Base-by-base conservation (phyloP, 1,284 basidiomycete genomes). In the Sporisorium graminicola region DNA sequence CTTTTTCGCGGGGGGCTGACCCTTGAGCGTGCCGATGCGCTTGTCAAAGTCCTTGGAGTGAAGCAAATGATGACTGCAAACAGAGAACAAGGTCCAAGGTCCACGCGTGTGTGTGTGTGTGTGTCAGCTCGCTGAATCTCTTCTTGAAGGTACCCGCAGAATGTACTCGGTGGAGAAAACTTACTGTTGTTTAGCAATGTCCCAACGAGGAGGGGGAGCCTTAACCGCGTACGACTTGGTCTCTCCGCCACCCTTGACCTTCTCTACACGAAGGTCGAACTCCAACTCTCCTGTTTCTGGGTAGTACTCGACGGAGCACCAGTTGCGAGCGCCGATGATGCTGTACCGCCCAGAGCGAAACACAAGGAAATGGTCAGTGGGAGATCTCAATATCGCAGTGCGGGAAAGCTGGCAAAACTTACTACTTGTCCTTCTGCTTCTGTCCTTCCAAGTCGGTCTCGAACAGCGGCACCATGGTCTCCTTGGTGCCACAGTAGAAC, bases 251-350 rank as follows among this genome's bases (percentile, higher is more conserved):
- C 84, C 84, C 18, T 80, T 61, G 12, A 60, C 66, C 44, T 76
- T 80, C 37, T 99, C 96, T 5, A 98, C 91, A 2, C 93, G 90
- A 75, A 98, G 90, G 78, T 95, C 92, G 75, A 95, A 98, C n/a
- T 90, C 86, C 58, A 98, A 84, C 18, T 93, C 92, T 0, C 91
- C 91, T 1, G 89, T 89, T 1, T 78, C 57, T 5, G 86, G 81
- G 46, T 92, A 89, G 87, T 90, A 92, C 33, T 89, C 87, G 6
- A 93, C 90, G n/a, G 89, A 89, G 78, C 94, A 92, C 90, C 94
- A 99, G 86, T 99, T 99, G 46, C 96, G 89, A 54, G 91, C 89
- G 1, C 93, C 92, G 90, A 94, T 94, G 63, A 95, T 91, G 81
- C 37, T 40, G 37, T 4, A 8, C 3, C 18, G 12, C 35, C 8